Base-by-base conservation (phyloP, 2,329 filamentous ascomycete species). In the Gremmenia infestans region DNA sequence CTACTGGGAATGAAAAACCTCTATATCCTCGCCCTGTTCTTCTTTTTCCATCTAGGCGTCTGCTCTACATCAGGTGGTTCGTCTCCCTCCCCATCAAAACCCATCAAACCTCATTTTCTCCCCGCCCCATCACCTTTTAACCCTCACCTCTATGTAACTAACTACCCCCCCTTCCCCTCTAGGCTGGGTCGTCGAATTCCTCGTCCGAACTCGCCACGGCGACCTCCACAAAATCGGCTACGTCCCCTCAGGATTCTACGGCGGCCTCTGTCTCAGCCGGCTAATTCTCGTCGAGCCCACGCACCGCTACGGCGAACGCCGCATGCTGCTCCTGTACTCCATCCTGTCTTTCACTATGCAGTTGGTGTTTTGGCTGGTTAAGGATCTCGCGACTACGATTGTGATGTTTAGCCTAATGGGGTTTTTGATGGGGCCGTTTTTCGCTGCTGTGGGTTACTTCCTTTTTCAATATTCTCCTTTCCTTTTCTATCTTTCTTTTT, bases 121-220 rank as follows among this genome's bases (percentile, higher is more conserved):
- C 22, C 22, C 3, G 2, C 2, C 22, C 22, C 22, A 22, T 22
- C 22, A 22, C 22, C 22, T 22, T 22, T 22, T 4, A 22, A 22
- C 22, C 22, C 22, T 2, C 22, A 22, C 22, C 22, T 22, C 22
- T 22, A 22, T 22, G 3, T 22, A 22, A 22, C 22, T 22, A 22
- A 22, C 22, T 22, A 22, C 3, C 22, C 3, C 22, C 2, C 22
- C 22, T 4, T 22, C 22, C 36, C 8, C n/a, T 8, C 68, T 72
- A 57, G 82, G 84, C 1, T 87, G 83, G 84, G 78, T 86, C 0
- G 83, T 87, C 2, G 81, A 86, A 60, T 87, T 83, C 54, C 74
- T 87, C 3, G 79, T 86, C 6, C 75, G 76, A 2, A 80, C 82
- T n/a, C 79, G 83, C 0, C 71, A 78, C 2, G 83, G 82, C 0